Percentiles rank a stretch among this genome's conserved stretches.
Conservation (phyloP, 2,329 filamentous ascomycete species). For the Epichloe bromicola region DNA sequence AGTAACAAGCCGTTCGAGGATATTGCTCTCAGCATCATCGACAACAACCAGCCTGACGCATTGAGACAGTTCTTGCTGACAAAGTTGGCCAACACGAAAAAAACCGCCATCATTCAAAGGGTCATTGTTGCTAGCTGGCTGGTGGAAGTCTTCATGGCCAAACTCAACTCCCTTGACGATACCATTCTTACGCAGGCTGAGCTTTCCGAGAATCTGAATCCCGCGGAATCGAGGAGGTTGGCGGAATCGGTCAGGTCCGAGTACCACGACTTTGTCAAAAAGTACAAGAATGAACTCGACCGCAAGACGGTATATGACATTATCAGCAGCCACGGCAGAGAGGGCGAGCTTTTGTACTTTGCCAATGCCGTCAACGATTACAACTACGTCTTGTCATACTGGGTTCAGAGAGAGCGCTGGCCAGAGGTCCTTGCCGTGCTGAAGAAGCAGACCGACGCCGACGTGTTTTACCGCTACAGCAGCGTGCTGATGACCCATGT, state of each 20-base stretch:
- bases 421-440: conserved; percentile 72
- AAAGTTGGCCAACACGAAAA: conserved; percentile 67
- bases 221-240: conserved; percentile 58
- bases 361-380: conserved; percentile 82
- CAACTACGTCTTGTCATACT: conserved; percentile 90
- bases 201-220: conserved; percentile 56
- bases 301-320: conserved; percentile 89
- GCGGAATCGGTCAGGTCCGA: conserved; percentile 60
- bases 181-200: conserved; percentile 84
- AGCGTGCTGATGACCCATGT: conserved; percentile 91
- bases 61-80: conserved; percentile 79
- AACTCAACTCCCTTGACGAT: conserved; percentile 88
- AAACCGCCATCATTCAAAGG: conserved; percentile 76
- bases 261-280: conserved; percentile 77
- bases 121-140: conserved; percentile 95
- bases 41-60: conserved; percentile 80
- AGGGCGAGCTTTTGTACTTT: conserved; percentile 85
- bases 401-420: conserved; percentile 94
- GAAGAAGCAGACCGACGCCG: conserved; percentile 82
- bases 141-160: conserved; percentile 92
- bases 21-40: conserved; percentile 81
- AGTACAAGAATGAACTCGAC: conserved; percentile 78
- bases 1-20: conserved; percentile 97
- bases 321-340: conserved; percentile 86
- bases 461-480: conserved; percentile 93